Evolutionary conservation across 2,329 filamentous ascomycete genomes (phyloP).

Genomic region (Alternaria ethzedia): DNA sequence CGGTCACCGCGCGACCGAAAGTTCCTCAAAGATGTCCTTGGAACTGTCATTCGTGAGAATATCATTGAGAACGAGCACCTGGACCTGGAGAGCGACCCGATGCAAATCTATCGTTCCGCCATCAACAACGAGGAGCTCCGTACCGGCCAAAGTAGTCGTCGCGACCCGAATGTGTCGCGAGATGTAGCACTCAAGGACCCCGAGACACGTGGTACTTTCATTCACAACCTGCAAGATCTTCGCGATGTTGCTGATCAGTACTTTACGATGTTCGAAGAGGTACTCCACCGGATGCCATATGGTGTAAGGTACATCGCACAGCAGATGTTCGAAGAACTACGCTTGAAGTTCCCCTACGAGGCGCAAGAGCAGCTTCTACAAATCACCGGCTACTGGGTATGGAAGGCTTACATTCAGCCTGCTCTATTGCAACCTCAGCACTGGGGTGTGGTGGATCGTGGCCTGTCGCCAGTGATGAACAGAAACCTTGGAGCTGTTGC

Average conservation of each 20-base stretch:
- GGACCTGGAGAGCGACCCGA: conserved; percentile 93
- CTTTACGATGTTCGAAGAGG: conserved; percentile 80
- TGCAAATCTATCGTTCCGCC: conserved; percentile 93
- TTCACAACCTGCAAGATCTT: conserved; percentile 91
- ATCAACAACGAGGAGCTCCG: conserved; percentile 98
- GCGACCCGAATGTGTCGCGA: conserved; percentile 82
- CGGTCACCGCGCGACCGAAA: conserved; percentile 91
- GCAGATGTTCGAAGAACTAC: conserved; percentile 81
- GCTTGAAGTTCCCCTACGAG: conserved; percentile 79
- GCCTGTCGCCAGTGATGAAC: conserved; percentile 88
- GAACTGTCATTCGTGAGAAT: conserved; percentile 84
- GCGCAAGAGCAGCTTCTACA: conserved; percentile 79
- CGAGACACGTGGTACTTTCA: conserved; percentile 90
- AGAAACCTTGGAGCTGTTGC: conserved; percentile 88
- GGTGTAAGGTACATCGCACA: conserved; percentile 87
- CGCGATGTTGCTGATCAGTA: conserved; percentile 94
- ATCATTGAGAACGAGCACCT: conserved; percentile 90
- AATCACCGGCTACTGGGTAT: conserved; percentile 87
- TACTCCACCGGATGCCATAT: conserved; percentile 87
- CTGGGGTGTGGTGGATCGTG: conserved; percentile 89
- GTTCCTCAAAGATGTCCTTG: conserved; percentile 85
- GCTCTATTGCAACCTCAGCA: conserved; percentile 89
- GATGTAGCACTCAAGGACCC: conserved; percentile 95
- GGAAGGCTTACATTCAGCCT: conserved; percentile 91
- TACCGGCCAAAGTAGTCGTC: conserved; percentile 81